Evolutionary conservation across 768 basidiomycete genomes (phyloP).

Genomic region (Collybia nuda): DNA sequence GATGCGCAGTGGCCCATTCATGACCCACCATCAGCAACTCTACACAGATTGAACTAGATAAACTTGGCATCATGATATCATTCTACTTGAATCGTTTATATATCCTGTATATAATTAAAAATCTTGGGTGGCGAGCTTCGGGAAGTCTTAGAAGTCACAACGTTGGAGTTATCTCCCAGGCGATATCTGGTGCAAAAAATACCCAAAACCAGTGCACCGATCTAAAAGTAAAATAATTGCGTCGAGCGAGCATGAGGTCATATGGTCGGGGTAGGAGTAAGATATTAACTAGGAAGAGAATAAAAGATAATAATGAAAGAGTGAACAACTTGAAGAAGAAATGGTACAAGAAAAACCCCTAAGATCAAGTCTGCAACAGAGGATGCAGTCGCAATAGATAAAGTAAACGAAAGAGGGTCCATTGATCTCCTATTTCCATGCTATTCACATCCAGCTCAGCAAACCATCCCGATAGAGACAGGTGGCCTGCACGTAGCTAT

Average conservation of each 20-base stretch:
- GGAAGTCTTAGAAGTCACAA: too few species aligned
- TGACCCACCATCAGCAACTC: too few species aligned
- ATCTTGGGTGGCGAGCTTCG: too few species aligned
- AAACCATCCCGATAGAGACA: neutral
- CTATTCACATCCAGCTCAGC: constrained; percentile 4
- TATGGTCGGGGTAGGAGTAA: constrained; percentile 3
- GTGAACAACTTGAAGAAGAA: constrained; percentile 4
- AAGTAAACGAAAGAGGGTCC: constrained; percentile 8
- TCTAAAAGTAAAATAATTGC: constrained; percentile 7
- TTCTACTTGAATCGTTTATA: too few species aligned
- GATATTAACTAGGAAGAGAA: neutral
- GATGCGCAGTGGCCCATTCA: too few species aligned
- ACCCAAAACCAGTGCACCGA: too few species aligned
- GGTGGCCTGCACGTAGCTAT: neutral
- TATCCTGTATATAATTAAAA: too few species aligned
- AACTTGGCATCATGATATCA: too few species aligned
- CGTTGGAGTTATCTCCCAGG: too few species aligned
- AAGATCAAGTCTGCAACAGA: constrained; percentile 7
- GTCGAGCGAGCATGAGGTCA: constrained; percentile 8
- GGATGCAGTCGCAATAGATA: constrained; percentile 2
- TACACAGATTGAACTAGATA: too few species aligned
- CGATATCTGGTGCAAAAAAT: too few species aligned
- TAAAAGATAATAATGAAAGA: constrained; percentile 9
- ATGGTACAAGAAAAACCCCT: constrained; percentile 16
- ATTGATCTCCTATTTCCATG: neutral